Percentiles rank a stretch among this genome's conserved stretches.
phyloP scores from a whole-genome alignment of 352 stramenopile species.

The Pythium brassicae region DNA sequence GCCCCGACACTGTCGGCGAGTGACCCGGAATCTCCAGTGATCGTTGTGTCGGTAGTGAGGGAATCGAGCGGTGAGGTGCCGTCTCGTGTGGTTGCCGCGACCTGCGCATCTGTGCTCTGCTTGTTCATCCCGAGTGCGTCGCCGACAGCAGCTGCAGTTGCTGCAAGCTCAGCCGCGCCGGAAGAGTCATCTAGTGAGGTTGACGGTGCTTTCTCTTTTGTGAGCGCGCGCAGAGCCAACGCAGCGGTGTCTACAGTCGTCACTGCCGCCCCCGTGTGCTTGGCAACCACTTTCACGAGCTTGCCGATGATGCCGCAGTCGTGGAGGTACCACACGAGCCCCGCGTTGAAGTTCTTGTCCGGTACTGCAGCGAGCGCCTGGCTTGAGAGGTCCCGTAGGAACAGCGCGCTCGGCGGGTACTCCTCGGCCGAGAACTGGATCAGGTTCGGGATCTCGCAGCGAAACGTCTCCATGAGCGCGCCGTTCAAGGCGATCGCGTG shows the following conservation, averaged over 20 bases:
- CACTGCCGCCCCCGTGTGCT: constrained; percentile 26
- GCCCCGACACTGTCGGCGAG: constrained; percentile 6
- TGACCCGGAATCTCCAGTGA: not conserved
- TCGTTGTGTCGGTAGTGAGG: too few relatives aligned
- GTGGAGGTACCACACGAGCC: constrained; percentile 71
- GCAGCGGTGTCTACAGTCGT: constrained; percentile 29
- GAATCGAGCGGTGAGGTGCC: not conserved
- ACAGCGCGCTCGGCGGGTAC: constrained; percentile 41
- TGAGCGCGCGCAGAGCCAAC: constrained; percentile 22
- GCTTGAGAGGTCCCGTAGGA: constrained; percentile 42
- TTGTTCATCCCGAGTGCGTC: constrained; percentile 56
- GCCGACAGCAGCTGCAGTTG: constrained; percentile 49
- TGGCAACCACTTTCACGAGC: constrained; percentile 39
- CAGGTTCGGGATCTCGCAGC: constrained; percentile 68
- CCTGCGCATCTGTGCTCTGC: not conserved
- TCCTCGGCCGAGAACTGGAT: constrained; percentile 58
- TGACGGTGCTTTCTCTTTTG: not conserved
- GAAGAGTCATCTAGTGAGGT: not conserved
- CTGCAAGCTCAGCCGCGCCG: not conserved
- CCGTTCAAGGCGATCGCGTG: constrained; percentile 46
- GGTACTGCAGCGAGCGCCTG: constrained; percentile 38
- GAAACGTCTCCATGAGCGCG: constrained; percentile 54
- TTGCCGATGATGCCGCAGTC: constrained; percentile 51
- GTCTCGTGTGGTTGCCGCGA: not conserved
- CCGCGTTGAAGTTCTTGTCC: constrained; percentile 67